These are phyloP conservation scores for Cladosporium colombiae DNA, from an alignment of 2,329 filamentous ascomycete species.

Conservation along the genomic window DNA sequence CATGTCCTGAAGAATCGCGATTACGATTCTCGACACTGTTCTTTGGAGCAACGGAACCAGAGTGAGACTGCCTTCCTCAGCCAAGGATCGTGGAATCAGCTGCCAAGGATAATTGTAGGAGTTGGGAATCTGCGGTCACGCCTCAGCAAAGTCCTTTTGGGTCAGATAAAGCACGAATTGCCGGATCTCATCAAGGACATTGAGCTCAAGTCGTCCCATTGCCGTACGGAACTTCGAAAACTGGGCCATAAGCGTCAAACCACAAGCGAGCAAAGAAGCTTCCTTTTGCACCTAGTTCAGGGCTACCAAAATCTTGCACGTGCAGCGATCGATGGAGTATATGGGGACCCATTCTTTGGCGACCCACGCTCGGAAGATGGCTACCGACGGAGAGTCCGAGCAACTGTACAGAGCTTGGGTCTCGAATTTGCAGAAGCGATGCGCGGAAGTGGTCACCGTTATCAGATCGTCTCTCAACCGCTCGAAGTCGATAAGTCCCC, in stretches of 20 bases:
- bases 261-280: slow-evolving; percentile 49
- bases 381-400: slow-evolving; percentile 50
- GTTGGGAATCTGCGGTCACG: slow-evolving; percentile 54
- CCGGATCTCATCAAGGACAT: slow-evolving; percentile 51
- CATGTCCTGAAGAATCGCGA: slow-evolving; percentile 55
- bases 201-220: slow-evolving; percentile 38
- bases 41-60: neutral
- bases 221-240: slow-evolving; percentile 43
- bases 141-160: slow-evolving; percentile 54
- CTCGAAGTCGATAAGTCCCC: neutral
- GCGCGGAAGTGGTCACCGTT: slow-evolving; percentile 42
- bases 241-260: slow-evolving; percentile 55
- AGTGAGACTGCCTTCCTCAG: slow-evolving; percentile 1
- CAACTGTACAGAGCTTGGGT: slow-evolving; percentile 54
- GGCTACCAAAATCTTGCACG: slow-evolving; percentile 47
- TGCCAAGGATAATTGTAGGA: slow-evolving; percentile 16
- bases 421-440: slow-evolving; percentile 49
- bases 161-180: slow-evolving; percentile 51
- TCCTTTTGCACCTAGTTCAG: slow-evolving; percentile 51
- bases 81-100: neutral
- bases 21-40: slow-evolving; percentile 22
- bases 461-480: slow-evolving; percentile 35
- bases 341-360: slow-evolving; percentile 55
- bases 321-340: slow-evolving; percentile 54
- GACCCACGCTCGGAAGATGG: slow-evolving; percentile 32